These are phyloP conservation scores for Rhodotorula sp. DNA, from an alignment of 1,284 basidiomycete species.

Conservation along the genomic window DNA sequence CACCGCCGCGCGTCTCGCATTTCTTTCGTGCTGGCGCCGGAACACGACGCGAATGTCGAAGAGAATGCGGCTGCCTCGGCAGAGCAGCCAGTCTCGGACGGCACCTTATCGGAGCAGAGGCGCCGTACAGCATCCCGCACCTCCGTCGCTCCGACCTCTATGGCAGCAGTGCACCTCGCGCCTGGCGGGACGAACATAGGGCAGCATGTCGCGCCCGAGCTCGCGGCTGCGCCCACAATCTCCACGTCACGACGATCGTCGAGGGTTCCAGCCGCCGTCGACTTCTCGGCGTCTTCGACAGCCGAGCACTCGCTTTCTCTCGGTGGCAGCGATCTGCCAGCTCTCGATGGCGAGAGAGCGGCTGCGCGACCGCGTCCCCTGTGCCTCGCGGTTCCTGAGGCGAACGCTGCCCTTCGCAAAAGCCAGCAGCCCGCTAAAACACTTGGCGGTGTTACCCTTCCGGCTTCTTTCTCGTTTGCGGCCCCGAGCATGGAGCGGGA, in stretches of 20 bases:
- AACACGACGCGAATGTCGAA: no score
- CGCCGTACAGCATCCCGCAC: neutral
- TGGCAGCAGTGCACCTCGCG: neutral
- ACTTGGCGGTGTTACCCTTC: conserved; percentile 13
- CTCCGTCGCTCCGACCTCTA: neutral
- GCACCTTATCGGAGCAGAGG: no score
- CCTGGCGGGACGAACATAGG: neutral
- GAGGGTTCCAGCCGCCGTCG: neutral
- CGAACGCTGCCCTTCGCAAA: neutral
- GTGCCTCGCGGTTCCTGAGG: neutral
- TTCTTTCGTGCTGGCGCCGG: neutral
- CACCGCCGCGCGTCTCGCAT: conserved; percentile 1
- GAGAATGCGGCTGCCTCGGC: neutral
- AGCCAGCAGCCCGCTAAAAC: neutral
- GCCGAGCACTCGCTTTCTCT: neutral
- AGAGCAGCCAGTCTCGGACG: neutral
- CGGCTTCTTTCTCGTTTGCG: conserved; percentile 19
- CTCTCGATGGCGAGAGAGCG: no score
- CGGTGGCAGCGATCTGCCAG: no score
- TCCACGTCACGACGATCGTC: neutral
- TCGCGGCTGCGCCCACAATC: neutral
- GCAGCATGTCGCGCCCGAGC: neutral
- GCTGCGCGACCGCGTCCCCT: neutral
- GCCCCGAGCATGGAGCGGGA: neutral
- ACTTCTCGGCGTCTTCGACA: no score